phyloP scores from a whole-genome alignment of 2,329 filamentous ascomycete species.

The Thermomyces lanuginosus region DNA sequence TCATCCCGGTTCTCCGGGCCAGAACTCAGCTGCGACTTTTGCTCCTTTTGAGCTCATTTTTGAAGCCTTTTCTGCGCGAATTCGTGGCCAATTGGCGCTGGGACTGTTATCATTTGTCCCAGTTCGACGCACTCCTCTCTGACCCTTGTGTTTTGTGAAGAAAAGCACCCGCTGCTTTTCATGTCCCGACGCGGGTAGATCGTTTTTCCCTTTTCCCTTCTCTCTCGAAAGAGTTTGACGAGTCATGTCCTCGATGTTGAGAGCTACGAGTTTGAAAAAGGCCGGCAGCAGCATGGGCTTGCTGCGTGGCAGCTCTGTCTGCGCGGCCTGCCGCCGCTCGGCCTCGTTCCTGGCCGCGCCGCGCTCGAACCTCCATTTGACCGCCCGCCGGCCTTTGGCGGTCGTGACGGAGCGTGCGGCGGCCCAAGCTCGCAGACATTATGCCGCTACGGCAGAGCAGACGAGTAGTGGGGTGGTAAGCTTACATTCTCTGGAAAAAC shows the following conservation, averaged over 20 bases:
- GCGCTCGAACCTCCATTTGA: conserved; percentile 20
- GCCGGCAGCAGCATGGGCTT: conserved; percentile 23
- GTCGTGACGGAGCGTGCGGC: conserved; percentile 20
- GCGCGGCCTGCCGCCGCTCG: conserved; percentile 17
- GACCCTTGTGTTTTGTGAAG: conserved; percentile 1
- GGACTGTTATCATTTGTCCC: too few species aligned
- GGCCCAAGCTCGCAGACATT: conserved; percentile 32
- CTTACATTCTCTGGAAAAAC: conserved; percentile 8
- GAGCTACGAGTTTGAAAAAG: conserved; percentile 22
- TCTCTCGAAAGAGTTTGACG: not conserved
- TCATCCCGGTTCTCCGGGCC: too few species aligned
- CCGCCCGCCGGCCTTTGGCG: conserved; percentile 27
- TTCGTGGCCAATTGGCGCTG: conserved; percentile 1
- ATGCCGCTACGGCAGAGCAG: conserved; percentile 44
- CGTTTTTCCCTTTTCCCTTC: not conserved
- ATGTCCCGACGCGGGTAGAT: not conserved
- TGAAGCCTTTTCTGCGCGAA: conserved; percentile 3
- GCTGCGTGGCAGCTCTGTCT: conserved; percentile 16
- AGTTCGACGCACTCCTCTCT: too few species aligned
- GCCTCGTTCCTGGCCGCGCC: conserved; percentile 13
- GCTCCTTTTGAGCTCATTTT: conserved; percentile 2
- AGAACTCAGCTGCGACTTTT: conserved; percentile 4
- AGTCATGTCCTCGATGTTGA: conserved; percentile 18
- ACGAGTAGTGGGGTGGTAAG: conserved; percentile 46
- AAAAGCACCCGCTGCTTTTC: not conserved